phyloP scores from a whole-genome alignment of 345 rosid genomes.

The Syzygium grande region DNA sequence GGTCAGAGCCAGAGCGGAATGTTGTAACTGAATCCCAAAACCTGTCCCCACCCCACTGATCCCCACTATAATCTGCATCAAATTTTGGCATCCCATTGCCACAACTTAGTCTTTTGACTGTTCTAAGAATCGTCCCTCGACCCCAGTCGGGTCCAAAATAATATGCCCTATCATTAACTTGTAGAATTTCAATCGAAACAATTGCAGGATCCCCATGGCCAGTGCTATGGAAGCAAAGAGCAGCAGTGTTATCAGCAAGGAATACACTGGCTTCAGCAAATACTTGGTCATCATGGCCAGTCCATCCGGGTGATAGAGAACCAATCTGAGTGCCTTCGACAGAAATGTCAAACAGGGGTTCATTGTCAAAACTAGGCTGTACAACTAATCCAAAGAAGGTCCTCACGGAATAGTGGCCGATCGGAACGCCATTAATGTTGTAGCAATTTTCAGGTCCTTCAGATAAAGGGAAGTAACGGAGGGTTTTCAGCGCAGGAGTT shows the following conservation, averaged over 20 bases:
- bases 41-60: constrained; percentile 98
- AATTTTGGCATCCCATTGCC: constrained; percentile 66
- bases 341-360: constrained; percentile 87
- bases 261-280: constrained; percentile 77
- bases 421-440: constrained; percentile 53
- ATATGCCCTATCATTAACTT: constrained; percentile 74
- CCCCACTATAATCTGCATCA: constrained; percentile 67
- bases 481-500: constrained; percentile 66
- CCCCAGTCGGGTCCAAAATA: constrained; percentile 52
- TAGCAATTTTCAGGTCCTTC: constrained; percentile 93
- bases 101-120: constrained; percentile 69
- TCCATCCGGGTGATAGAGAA: constrained; percentile 90
- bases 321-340: constrained; percentile 77
- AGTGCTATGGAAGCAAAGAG: constrained; percentile 91
- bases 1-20: constrained; percentile 54
- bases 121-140: constrained; percentile 53
- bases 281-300: constrained; percentile 59
- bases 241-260: constrained; percentile 53
- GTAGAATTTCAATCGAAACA: constrained; percentile 79
- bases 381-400: constrained; percentile 57
- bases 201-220: constrained; percentile 98
- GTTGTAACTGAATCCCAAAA: constrained; percentile 65
- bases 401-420: constrained; percentile 80
- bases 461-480: constrained; percentile 84
- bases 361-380: constrained; percentile 41